Percentiles rank a stretch among this genome's conserved stretches.
phyloP scores from a whole-genome alignment of 768 basidiomycete genomes.

The Zangia roseola region DNA sequence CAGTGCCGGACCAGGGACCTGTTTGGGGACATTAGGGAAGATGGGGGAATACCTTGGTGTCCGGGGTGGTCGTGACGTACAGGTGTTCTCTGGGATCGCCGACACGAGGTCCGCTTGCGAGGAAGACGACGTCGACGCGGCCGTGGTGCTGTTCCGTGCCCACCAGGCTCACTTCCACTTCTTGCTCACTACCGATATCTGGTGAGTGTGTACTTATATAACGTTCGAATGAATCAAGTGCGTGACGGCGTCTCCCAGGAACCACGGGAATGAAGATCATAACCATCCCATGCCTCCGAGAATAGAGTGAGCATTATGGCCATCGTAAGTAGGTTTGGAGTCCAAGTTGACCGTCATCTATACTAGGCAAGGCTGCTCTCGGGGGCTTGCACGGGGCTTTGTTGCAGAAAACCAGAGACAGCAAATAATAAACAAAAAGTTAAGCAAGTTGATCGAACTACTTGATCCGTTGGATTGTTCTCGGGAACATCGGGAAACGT shows the following conservation, averaged over 20 bases:
- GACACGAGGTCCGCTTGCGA: neutral
- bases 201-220: neutral
- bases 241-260: neutral
- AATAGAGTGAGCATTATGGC: neutral
- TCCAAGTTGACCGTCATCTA: too few species aligned
- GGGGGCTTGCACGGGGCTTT: too few species aligned
- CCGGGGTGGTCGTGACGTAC: neutral
- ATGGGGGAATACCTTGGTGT: neutral
- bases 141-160: neutral
- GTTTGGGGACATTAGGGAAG: slow-evolving; percentile 1
- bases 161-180: slow-evolving; percentile 8
- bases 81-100: neutral
- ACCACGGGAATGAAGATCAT: neutral
- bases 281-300: neutral
- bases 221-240: neutral
- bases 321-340: too few species aligned
- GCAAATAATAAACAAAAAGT: too few species aligned
- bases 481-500: neutral
- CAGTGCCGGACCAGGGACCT: neutral
- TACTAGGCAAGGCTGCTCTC: too few species aligned
- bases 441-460: too few species aligned
- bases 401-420: too few species aligned
- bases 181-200: slow-evolving; percentile 10
- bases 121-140: neutral
- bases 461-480: too few species aligned